phyloP scores from a whole-genome alignment of 768 basidiomycete species.

The Tephrocybe sp. region DNA sequence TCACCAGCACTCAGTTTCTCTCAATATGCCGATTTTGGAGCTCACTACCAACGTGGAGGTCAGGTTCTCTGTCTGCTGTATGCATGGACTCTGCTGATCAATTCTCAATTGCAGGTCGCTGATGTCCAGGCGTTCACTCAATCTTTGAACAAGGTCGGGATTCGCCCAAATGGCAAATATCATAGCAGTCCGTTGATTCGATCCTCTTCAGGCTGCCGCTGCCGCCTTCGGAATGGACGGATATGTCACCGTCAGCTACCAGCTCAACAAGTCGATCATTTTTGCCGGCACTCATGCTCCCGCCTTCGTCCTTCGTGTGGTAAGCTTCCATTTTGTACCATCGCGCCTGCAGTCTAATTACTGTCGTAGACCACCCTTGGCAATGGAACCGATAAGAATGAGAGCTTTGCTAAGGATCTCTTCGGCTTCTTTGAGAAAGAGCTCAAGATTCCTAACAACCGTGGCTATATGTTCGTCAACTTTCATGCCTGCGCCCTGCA shows the following conservation, averaged over 20 bases:
- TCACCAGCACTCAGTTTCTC: not conserved
- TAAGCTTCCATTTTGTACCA: not conserved
- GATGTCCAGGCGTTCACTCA: slow-evolving; percentile 3
- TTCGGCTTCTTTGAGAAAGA: slow-evolving; percentile 5
- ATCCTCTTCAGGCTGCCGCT: not conserved
- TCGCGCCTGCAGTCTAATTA: not conserved
- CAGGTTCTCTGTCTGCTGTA: not conserved
- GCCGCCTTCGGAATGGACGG: slow-evolving; percentile 9
- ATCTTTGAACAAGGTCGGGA: not conserved
- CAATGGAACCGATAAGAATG: slow-evolving; percentile 6
- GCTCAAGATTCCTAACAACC: slow-evolving; percentile 8
- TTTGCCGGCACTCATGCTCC: slow-evolving; percentile 5
- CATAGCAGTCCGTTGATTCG: not conserved
- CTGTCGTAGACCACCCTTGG: slow-evolving; percentile 1
- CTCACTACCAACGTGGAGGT: slow-evolving; percentile 9
- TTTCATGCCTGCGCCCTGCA: not conserved
- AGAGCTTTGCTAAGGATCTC: not conserved
- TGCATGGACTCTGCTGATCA: not conserved
- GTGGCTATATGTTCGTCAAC: slow-evolving; percentile 6
- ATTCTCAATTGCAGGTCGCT: not conserved
- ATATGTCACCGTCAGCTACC: slow-evolving; percentile 7
- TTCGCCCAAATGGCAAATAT: no score
- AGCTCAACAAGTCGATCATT: slow-evolving; percentile 4
- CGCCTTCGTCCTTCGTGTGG: slow-evolving; percentile 6
- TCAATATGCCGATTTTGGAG: slow-evolving; percentile 6